These are phyloP conservation scores for Trichomonas vaginalis DNA, from an alignment of 208 protist species.

Conservation along the genomic window DNA sequence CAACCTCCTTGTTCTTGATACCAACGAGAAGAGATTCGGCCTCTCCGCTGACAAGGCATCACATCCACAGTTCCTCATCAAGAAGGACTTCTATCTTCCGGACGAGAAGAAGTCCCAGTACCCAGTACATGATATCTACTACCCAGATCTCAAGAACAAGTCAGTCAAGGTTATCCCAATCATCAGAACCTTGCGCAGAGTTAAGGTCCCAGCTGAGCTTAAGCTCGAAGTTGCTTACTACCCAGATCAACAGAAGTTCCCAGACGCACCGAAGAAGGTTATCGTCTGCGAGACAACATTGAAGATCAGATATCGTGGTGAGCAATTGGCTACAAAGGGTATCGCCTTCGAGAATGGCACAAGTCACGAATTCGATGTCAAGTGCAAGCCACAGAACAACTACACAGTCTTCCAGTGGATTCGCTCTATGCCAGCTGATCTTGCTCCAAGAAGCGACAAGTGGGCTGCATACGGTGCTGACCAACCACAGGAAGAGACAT, in stretches of 20 bases:
- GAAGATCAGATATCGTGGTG: background rate
- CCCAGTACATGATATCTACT: background rate
- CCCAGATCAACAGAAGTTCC: background rate
- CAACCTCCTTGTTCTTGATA: background rate
- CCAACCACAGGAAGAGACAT: background rate
- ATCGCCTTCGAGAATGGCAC: background rate
- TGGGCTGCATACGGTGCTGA: background rate
- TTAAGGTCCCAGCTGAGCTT: background rate
- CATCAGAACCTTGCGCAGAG: background rate
- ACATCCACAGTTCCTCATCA: background rate
- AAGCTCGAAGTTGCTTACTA: background rate
- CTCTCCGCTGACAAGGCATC: background rate
- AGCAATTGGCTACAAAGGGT: background rate
- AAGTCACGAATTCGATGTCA: background rate
- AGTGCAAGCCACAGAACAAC: background rate
- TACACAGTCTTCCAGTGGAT: background rate
- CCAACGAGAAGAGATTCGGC: background rate
- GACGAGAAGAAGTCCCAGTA: background rate
- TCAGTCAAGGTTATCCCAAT: background rate
- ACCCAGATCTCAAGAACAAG: background rate
- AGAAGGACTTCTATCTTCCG: background rate
- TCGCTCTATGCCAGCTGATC: background rate
- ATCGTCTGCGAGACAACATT: background rate
- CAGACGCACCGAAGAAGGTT: background rate
- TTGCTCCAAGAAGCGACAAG: background rate